Conservation (phyloP, 1,284 basidiomycete genomes). For the Afroboletus lepidellus region DNA sequence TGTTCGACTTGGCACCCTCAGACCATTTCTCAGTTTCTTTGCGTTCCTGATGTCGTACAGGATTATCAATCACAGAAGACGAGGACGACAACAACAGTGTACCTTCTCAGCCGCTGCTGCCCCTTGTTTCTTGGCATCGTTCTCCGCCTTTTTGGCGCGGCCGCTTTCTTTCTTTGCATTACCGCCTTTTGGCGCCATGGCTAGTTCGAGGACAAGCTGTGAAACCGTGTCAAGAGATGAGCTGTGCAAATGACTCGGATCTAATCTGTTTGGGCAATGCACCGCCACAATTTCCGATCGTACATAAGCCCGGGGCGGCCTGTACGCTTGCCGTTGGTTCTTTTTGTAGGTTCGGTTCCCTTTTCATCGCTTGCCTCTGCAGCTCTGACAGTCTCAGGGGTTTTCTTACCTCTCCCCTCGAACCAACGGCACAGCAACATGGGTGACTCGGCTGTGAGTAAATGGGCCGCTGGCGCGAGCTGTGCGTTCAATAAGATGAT, state of each 20-base stretch:
- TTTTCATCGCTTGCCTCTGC: neutral
- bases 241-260: constrained; percentile 24
- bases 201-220: constrained; percentile 6
- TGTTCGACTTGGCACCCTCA: constrained; percentile 65
- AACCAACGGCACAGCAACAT: constrained; percentile 12
- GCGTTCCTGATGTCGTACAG: constrained; percentile 50
- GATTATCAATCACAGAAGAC: constrained; percentile 5
- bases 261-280: constrained; percentile 31
- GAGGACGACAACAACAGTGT: constrained; percentile 10
- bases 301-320: constrained; percentile 7
- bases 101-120: constrained; percentile 61
- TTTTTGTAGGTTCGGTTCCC: neutral
- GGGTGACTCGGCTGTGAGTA: constrained; percentile 29
- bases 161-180: constrained; percentile 91
- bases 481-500: constrained; percentile 22
- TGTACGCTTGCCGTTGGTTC: constrained; percentile 2
- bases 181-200: constrained; percentile 81
- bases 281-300: constrained; percentile 26
- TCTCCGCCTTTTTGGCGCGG: constrained; percentile 90
- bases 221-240: neutral
- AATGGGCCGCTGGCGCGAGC: constrained; percentile 33
- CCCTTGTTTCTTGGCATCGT: constrained; percentile 77
- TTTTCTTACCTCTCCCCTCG: too few species aligned
- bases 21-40: constrained; percentile 82
- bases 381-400: constrained; percentile 2